Conservation (phyloP, 2,329 filamentous ascomycete species). For the Hypomyces perniciosus region DNA sequence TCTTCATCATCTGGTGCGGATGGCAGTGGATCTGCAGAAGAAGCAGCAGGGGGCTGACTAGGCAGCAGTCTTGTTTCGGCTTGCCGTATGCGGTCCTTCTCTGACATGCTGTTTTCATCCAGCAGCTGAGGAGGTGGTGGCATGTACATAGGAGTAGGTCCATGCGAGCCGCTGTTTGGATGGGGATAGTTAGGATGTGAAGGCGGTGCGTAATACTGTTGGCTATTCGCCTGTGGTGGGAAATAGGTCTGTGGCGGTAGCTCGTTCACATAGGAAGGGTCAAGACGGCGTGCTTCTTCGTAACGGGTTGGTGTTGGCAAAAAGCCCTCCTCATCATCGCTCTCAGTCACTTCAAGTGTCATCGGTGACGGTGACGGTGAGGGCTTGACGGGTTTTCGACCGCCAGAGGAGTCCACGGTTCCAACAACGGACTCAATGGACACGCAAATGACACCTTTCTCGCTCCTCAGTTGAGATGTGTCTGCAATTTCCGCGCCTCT, state of each 20-base stretch:
- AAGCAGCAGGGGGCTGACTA: constrained; percentile 54
- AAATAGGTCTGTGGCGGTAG: constrained; percentile 19
- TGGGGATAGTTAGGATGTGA: constrained; percentile 11
- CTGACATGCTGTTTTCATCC: constrained; percentile 59
- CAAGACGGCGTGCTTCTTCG: constrained; percentile 5
- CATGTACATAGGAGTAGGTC: constrained; percentile 42
- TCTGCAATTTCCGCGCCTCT: constrained; percentile 65
- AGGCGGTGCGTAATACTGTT: constrained; percentile 13
- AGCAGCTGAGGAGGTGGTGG: constrained; percentile 52
- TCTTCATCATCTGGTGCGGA: constrained; percentile 40
- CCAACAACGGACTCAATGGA: constrained; percentile 84
- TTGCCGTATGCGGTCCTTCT: constrained; percentile 73
- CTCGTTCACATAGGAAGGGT: constrained; percentile 1
- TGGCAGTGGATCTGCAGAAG: constrained; percentile 16
- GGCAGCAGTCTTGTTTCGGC: constrained; percentile 77
- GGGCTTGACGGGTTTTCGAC: constrained; percentile 20
- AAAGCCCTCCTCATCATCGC: constrained; percentile 27
- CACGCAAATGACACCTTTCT: constrained; percentile 86
- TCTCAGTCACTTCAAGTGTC: constrained; percentile 24
- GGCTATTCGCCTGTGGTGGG: constrained; percentile 31
- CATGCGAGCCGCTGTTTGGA: constrained; percentile 7
- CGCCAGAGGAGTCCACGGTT: constrained; percentile 64
- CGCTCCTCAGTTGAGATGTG: constrained; percentile 76
- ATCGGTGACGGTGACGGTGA: constrained; percentile 23
- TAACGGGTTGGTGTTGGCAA: constrained; percentile 12